Conservation (phyloP, 495 filamentous ascomycete genomes). For the Podospora fimiseda region DNA sequence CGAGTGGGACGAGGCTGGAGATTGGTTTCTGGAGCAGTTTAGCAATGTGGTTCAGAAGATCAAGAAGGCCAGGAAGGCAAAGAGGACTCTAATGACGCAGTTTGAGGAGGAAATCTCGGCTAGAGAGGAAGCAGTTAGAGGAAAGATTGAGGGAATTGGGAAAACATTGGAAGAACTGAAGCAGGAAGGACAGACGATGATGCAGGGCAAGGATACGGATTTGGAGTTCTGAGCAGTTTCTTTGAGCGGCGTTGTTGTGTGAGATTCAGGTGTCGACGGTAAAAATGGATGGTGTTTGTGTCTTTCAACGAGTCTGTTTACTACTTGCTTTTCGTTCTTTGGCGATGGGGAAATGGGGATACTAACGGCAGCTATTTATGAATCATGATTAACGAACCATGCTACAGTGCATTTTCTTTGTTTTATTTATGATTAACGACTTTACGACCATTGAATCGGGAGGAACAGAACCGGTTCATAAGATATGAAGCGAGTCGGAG, state of each 20-base stretch:
- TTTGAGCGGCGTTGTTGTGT: not conserved
- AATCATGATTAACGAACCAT: slow-evolving; percentile 13
- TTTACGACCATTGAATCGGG: too few relatives aligned
- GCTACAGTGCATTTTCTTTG: not conserved
- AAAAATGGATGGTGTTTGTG: not conserved
- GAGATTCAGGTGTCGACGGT: not conserved
- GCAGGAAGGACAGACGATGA: slow-evolving; percentile 51
- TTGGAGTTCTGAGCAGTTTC: slow-evolving; percentile 19
- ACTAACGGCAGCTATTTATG: not conserved
- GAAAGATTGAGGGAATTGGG: slow-evolving; percentile 49
- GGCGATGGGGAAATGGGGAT: not conserved
- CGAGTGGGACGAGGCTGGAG: slow-evolving; percentile 79
- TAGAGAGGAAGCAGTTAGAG: slow-evolving; percentile 46
- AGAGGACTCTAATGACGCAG: slow-evolving; percentile 54
- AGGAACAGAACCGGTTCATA: too few relatives aligned
- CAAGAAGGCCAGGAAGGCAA: slow-evolving; percentile 55
- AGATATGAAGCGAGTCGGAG: too few relatives aligned
- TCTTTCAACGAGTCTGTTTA: too few relatives aligned
- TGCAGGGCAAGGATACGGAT: slow-evolving; percentile 43
- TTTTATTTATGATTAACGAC: too few relatives aligned
- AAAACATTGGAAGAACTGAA: slow-evolving; percentile 49
- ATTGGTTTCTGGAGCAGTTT: slow-evolving; percentile 71
- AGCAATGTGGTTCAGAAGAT: slow-evolving; percentile 55
- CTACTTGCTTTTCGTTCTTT: too few relatives aligned
- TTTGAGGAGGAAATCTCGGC: slow-evolving; percentile 63